Conservation (phyloP, 140 eudicot species). For the Erigeron philadelphicus region DNA sequence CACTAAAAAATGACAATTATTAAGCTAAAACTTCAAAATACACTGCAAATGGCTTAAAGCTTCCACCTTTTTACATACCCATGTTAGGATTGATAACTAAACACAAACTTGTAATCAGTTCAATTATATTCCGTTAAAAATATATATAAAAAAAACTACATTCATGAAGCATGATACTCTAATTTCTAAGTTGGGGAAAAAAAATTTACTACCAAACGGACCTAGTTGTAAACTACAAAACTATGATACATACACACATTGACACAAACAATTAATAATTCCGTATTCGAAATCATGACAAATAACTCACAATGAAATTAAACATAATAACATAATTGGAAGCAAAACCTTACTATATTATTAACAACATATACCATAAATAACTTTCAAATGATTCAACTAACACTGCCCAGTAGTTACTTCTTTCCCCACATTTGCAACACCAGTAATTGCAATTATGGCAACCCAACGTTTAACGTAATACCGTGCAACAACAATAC, state of each 20-base stretch:
- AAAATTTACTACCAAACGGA: slow-evolving; percentile 16
- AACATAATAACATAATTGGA: slow-evolving; percentile 8
- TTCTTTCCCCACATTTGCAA: slow-evolving; percentile 19
- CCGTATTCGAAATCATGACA: slow-evolving; percentile 22
- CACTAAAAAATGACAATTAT: not conserved
- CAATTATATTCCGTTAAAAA: too few species aligned
- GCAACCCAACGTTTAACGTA: slow-evolving; percentile 4
- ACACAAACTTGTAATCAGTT: slow-evolving; percentile 13
- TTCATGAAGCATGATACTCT: not conserved
- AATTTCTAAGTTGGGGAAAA: slow-evolving; percentile 9
- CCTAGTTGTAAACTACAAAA: not conserved
- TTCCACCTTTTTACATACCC: slow-evolving; percentile 18
- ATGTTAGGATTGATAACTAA: slow-evolving; percentile 10
- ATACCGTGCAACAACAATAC: too few species aligned
- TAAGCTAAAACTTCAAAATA: slow-evolving; percentile 3
- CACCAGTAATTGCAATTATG: slow-evolving; percentile 15
- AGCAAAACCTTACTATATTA: slow-evolving; percentile 5
- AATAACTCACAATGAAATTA: slow-evolving; percentile 18
- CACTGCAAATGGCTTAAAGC: slow-evolving; percentile 22
- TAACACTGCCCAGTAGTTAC: slow-evolving; percentile 23
- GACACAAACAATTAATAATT: slow-evolving; percentile 9
- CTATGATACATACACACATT: not conserved
- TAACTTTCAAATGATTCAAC: slow-evolving; percentile 16
- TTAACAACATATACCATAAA: slow-evolving; percentile 8
- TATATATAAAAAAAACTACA: not conserved